A percentile compares a stretch with the other conserved stretches of the same genome.
Conservation (phyloP, 306 rosid species). For the Cucurbita ficifolia region DNA sequence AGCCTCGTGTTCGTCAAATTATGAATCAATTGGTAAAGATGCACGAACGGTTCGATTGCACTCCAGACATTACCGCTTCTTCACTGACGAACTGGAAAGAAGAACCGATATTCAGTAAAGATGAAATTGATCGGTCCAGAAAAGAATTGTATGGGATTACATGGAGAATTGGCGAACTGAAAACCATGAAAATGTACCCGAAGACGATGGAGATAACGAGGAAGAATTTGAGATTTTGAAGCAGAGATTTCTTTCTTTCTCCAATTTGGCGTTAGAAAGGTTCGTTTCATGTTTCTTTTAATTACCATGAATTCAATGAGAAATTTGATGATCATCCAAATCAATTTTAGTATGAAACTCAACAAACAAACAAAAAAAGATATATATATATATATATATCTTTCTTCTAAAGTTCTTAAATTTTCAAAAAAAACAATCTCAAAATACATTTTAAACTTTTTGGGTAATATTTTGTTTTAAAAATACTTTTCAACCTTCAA, state of each 20-base stretch:
- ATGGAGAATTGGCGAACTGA: background rate
- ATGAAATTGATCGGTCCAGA: background rate
- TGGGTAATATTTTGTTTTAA: no score
- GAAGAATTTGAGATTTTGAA: background rate
- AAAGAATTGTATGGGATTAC: background rate
- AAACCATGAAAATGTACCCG: background rate
- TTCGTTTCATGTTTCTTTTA: background rate
- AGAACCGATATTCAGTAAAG: background rate
- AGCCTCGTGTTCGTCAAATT: background rate
- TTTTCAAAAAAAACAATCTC: no score
- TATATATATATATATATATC: no score
- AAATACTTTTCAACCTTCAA: no score
- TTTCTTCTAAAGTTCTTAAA: no score
- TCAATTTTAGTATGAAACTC: no score
- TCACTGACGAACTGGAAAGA: background rate
- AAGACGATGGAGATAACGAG: background rate
- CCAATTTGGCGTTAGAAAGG: no score
- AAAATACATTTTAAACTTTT: no score
- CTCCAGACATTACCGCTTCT: background rate
- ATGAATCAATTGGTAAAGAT: background rate
- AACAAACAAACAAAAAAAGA: no score
- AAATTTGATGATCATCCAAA: no score
- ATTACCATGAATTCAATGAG: no score
- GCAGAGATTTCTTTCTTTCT: background rate
- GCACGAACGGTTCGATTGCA: background rate